Evolutionary conservation across 169 alveolate species (phyloP).

Genomic region (Cryptosporidium felis): DNA sequence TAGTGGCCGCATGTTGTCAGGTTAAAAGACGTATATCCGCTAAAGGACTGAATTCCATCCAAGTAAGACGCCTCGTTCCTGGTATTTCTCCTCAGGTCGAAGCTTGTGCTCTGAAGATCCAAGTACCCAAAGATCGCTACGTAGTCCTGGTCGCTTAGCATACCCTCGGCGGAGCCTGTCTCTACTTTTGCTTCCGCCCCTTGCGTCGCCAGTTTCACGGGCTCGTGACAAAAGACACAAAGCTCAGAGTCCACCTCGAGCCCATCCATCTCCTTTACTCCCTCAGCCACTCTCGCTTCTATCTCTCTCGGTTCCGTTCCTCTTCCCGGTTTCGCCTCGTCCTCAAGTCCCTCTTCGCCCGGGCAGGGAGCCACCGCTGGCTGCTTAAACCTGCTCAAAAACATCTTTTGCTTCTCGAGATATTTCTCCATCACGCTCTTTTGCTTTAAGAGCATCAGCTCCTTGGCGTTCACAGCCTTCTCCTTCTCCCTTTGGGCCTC

Average conservation of each 20-base stretch:
- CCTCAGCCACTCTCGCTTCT: not conserved
- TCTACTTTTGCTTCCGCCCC: too few relatives aligned
- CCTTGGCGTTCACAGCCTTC: not conserved
- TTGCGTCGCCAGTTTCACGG: too few relatives aligned
- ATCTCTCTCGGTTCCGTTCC: not conserved
- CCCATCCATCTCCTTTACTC: too few relatives aligned
- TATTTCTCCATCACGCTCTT: conserved; percentile 5
- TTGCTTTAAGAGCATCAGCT: not conserved
- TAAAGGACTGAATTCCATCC: not conserved
- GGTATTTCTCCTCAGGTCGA: not conserved
- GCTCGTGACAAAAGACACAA: conserved; percentile 65
- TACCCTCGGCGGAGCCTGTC: not conserved
- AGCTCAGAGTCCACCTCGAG: not conserved
- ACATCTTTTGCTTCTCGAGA: not conserved
- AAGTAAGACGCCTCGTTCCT: not conserved
- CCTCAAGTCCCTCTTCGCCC: too few relatives aligned
- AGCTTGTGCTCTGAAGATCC: conserved; percentile 9
- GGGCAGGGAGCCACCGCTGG: too few relatives aligned
- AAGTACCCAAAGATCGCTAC: conserved; percentile 50
- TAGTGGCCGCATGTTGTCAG: conserved; percentile 56
- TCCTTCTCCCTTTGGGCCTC: not conserved
- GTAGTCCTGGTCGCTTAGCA: not conserved
- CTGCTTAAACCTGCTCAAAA: not conserved
- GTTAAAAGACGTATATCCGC: conserved; percentile 7
- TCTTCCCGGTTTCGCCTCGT: too few relatives aligned